Evolutionary conservation across 2,329 filamentous ascomycete genomes (phyloP).

Genomic region (Helotiales sp.): DNA sequence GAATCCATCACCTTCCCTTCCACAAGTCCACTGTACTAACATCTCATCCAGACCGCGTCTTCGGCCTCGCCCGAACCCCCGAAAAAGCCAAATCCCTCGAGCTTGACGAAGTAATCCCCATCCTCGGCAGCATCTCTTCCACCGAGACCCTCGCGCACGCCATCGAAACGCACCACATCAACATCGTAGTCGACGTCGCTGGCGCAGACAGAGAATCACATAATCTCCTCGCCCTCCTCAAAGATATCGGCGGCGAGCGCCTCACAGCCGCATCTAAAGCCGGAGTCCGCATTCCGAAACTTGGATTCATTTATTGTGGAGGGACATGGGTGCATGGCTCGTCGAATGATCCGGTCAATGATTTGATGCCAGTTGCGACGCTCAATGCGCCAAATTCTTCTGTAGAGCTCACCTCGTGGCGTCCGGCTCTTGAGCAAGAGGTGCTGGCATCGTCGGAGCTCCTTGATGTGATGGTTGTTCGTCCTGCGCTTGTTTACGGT

Average conservation of each 20-base stretch:
- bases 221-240: slow-evolving; percentile 37
- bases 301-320: slow-evolving; percentile 47
- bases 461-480: slow-evolving; percentile 44
- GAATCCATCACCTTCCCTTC: background rate
- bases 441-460: slow-evolving; percentile 41
- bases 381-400: slow-evolving; percentile 32
- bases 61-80: slow-evolving; percentile 43
- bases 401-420: slow-evolving; percentile 40
- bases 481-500: slow-evolving; percentile 46
- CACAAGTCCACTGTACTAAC: background rate
- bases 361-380: slow-evolving; percentile 41
- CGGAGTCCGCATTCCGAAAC: slow-evolving; percentile 40
- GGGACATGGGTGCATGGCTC: slow-evolving; percentile 48
- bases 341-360: slow-evolving; percentile 36
- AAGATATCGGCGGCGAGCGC: slow-evolving; percentile 30
- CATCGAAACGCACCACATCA: slow-evolving; percentile 40
- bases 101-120: slow-evolving; percentile 43
- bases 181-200: slow-evolving; percentile 45
- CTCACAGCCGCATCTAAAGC: slow-evolving; percentile 30
- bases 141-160: slow-evolving; percentile 28
- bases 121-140: slow-evolving; percentile 38
- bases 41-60: slow-evolving; percentile 41
- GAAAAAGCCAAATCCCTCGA: slow-evolving; percentile 43
- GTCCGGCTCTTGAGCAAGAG: slow-evolving; percentile 42
- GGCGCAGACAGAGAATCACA: slow-evolving; percentile 36